phyloP scores from a whole-genome alignment of 495 filamentous ascomycete genomes.

The Xeromyces bisporus region DNA sequence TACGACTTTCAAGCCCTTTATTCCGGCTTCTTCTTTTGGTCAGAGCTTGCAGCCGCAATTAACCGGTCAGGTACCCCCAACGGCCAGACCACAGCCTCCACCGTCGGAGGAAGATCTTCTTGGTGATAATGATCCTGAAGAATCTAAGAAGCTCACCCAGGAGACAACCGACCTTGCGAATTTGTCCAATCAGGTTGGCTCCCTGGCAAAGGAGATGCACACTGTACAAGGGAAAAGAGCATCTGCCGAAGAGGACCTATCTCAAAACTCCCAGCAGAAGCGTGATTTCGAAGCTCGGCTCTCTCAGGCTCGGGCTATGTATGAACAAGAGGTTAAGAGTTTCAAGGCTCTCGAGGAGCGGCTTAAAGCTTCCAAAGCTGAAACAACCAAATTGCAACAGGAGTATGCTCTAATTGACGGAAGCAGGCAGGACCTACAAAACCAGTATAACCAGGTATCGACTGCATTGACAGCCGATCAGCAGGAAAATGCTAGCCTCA shows the following conservation, averaged over 20 bases:
- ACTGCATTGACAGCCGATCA: slow-evolving; percentile 70
- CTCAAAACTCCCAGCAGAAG: slow-evolving; percentile 67
- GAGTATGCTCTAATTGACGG: slow-evolving; percentile 72
- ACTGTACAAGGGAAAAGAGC: slow-evolving; percentile 67
- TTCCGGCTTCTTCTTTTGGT: slow-evolving; percentile 81
- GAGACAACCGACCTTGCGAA: slow-evolving; percentile 94
- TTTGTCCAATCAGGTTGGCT: slow-evolving; percentile 84
- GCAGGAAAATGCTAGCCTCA: slow-evolving; percentile 68
- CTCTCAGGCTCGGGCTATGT: slow-evolving; percentile 64
- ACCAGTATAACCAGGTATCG: slow-evolving; percentile 59
- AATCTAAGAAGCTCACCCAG: slow-evolving; percentile 67
- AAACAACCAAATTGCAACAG: slow-evolving; percentile 64
- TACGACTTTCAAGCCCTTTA: slow-evolving; percentile 69
- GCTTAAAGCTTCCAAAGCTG: slow-evolving; percentile 52
- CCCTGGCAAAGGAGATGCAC: slow-evolving; percentile 81
- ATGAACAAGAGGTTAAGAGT: slow-evolving; percentile 81
- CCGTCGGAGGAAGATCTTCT: slow-evolving; percentile 84
- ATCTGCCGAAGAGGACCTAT: slow-evolving; percentile 61
- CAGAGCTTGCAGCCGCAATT: slow-evolving; percentile 59
- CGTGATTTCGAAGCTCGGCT: slow-evolving; percentile 78
- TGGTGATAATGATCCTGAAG: slow-evolving; percentile 80
- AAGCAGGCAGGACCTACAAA: slow-evolving; percentile 66
- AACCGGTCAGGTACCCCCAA: slow-evolving; percentile 42
- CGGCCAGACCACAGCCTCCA: slow-evolving; percentile 31
- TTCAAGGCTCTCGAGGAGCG: slow-evolving; percentile 74